Evolutionary conservation across 805 yeast species (phyloP).

Genomic region (Wilhelminamyces savonicus): DNA sequence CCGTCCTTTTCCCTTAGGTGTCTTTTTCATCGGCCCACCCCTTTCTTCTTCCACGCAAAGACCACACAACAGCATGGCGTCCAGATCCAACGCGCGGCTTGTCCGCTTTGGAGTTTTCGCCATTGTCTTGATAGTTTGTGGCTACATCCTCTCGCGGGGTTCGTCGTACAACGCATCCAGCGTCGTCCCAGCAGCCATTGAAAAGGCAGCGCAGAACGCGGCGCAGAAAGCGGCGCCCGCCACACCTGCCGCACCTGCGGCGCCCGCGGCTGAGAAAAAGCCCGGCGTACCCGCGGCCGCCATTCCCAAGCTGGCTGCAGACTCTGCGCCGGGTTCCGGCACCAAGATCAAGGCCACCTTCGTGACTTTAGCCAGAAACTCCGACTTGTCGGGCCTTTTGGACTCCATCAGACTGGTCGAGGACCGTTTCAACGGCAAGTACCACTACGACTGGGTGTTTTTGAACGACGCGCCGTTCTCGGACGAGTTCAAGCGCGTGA

Average conservation of each 20-base stretch:
- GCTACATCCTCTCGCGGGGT: slow-evolving; percentile 44
- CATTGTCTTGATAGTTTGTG: slow-evolving; percentile 38
- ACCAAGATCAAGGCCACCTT: slow-evolving; percentile 66
- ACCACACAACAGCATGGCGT: slow-evolving; percentile 1
- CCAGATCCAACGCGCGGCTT: slow-evolving; percentile 43
- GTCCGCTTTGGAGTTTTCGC: slow-evolving; percentile 45
- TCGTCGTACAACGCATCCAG: slow-evolving; percentile 30
- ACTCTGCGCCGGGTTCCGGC: slow-evolving; percentile 2
- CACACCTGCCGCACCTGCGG: slow-evolving; percentile 3
- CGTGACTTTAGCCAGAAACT: slow-evolving; percentile 72
- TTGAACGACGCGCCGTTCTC: slow-evolving; percentile 81
- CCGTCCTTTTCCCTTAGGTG: no score
- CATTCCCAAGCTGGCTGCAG: slow-evolving; percentile 1
- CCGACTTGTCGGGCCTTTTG: slow-evolving; percentile 57
- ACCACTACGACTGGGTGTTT: slow-evolving; percentile 91
- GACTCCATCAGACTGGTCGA: slow-evolving; percentile 73
- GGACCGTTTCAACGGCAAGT: slow-evolving; percentile 80
- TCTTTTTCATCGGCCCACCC: no score
- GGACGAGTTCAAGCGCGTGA: slow-evolving; percentile 70
- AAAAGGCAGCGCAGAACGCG: background rate
- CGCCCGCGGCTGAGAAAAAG: slow-evolving; percentile 5
- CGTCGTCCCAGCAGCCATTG: no score
- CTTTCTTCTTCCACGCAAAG: no score
- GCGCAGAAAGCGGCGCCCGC: slow-evolving; percentile 2
- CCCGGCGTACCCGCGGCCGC: no score